A percentile compares a stretch with the other conserved stretches of the same genome.
These are phyloP conservation scores for Russula sp. DNA, from an alignment of 768 basidiomycete species.

Conservation along the genomic window DNA sequence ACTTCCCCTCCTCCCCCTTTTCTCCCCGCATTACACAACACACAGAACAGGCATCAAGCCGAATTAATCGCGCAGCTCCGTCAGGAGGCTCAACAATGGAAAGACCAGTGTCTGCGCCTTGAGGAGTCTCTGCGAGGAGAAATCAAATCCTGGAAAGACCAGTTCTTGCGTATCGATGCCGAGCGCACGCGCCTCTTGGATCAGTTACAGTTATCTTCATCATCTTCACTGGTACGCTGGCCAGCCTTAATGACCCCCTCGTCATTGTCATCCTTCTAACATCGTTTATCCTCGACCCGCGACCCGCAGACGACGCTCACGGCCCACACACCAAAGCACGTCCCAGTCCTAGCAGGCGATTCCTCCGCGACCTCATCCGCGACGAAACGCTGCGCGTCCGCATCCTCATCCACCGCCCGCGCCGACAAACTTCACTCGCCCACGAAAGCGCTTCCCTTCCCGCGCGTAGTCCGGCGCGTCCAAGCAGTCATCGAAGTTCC, in stretches of 20 bases:
- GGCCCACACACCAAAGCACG: conserved; percentile 31
- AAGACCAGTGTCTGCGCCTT: conserved; percentile 55
- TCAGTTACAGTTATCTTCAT: conserved; percentile 47
- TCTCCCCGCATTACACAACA: conserved; percentile 32
- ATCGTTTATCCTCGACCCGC: background rate
- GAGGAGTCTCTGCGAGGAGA: conserved; percentile 48
- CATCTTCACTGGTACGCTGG: conserved; percentile 18
- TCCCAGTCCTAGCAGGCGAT: conserved; percentile 23
- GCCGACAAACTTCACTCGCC: conserved; percentile 18
- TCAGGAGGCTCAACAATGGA: conserved; percentile 68
- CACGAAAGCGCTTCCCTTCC: conserved; percentile 23
- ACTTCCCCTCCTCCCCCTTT: background rate
- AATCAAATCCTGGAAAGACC: conserved; percentile 74
- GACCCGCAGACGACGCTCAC: conserved; percentile 28
- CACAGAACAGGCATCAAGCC: conserved; percentile 58
- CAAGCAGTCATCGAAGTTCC: conserved; percentile 55
- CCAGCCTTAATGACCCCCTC: background rate
- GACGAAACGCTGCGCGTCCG: conserved; percentile 30
- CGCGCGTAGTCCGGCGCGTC: conserved; percentile 57
- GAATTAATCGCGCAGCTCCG: conserved; percentile 61
- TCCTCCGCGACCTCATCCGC: conserved; percentile 29
- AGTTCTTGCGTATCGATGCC: conserved; percentile 70
- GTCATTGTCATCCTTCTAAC: background rate
- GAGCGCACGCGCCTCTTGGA: conserved; percentile 58
- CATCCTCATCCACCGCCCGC: conserved; percentile 20